Evolutionary conservation across 1,139 yeast genomes (phyloP).

Genomic region (Lodderomyces jiufengensis): DNA sequence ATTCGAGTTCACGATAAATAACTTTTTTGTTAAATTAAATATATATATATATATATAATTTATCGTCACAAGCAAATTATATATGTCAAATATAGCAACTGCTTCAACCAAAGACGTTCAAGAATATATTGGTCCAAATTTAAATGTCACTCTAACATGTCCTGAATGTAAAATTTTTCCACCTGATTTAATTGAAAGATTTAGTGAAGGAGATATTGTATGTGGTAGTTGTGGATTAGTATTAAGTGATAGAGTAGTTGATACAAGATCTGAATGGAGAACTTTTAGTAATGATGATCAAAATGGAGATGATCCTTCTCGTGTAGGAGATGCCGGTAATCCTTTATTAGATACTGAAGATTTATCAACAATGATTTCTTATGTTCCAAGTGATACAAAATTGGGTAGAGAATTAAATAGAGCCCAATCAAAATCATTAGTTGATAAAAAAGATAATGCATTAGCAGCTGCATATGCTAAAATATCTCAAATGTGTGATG

Average conservation of each 20-base stretch:
- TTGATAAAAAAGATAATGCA: constrained; percentile 84
- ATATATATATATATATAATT: too few relatives aligned
- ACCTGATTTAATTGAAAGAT: constrained; percentile 91
- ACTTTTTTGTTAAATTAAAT: constrained; percentile 1
- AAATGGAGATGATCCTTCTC: constrained; percentile 96
- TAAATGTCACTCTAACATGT: constrained; percentile 86
- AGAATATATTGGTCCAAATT: constrained; percentile 58
- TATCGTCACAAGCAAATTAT: constrained; percentile 3
- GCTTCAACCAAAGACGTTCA: constrained; percentile 13
- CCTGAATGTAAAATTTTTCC: constrained; percentile 96
- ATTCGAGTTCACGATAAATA: constrained; percentile 14
- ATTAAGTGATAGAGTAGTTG: constrained; percentile 86
- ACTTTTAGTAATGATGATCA: constrained; percentile 96
- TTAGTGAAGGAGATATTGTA: constrained; percentile 95
- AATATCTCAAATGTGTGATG: constrained; percentile 95
- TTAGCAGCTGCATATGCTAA: constrained; percentile 86
- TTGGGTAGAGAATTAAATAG: constrained; percentile 84
- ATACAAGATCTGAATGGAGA: constrained; percentile 97
- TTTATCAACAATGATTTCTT: constrained; percentile 88
- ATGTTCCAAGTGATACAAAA: constrained; percentile 71
- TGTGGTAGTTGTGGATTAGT: constrained; percentile 97
- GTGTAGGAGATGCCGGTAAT: constrained; percentile 99
- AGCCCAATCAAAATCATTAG: constrained; percentile 81
- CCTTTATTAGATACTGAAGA: constrained; percentile 90
- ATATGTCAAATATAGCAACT: constrained; percentile 9